Conservation (phyloP, 768 basidiomycete genomes). For the Tremella yokohamensis region DNA sequence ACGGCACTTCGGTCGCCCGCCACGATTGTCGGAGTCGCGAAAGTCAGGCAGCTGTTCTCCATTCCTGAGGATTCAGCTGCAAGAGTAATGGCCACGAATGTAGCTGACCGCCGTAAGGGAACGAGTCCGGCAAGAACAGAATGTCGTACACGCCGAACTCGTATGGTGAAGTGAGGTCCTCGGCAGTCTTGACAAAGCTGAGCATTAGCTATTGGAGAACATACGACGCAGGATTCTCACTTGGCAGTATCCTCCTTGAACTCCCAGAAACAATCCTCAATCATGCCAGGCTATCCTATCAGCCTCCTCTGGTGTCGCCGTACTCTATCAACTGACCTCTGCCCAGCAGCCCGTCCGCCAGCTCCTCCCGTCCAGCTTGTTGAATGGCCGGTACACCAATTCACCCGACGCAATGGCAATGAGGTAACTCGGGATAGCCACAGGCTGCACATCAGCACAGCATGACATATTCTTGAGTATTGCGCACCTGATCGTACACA, state of each 20-base stretch:
- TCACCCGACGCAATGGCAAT: constrained; percentile 87
- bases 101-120: constrained; percentile 87
- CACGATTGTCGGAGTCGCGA: constrained; percentile 82
- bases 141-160: constrained; percentile 84
- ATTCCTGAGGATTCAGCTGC: constrained; percentile 28
- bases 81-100: background rate
- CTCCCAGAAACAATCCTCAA: constrained; percentile 77
- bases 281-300: constrained; percentile 59
- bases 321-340: constrained; percentile 54
- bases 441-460: constrained; percentile 56
- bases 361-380: constrained; percentile 59
- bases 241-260: constrained; percentile 80
- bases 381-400: constrained; percentile 65
- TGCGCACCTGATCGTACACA: constrained; percentile 69
- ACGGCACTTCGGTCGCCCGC: constrained; percentile 82
- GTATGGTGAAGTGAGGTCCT: constrained; percentile 71
- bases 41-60: constrained; percentile 87
- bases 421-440: constrained; percentile 86
- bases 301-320: background rate
- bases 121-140: constrained; percentile 81
- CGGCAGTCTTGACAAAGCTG: constrained; percentile 74
- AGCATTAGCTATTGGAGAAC: background rate
- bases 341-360: constrained; percentile 89
- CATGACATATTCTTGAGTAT: background rate
- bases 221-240: constrained; percentile 51